phyloP scores from a whole-genome alignment of 305 asterid species.

The Striga hermonthica region DNA sequence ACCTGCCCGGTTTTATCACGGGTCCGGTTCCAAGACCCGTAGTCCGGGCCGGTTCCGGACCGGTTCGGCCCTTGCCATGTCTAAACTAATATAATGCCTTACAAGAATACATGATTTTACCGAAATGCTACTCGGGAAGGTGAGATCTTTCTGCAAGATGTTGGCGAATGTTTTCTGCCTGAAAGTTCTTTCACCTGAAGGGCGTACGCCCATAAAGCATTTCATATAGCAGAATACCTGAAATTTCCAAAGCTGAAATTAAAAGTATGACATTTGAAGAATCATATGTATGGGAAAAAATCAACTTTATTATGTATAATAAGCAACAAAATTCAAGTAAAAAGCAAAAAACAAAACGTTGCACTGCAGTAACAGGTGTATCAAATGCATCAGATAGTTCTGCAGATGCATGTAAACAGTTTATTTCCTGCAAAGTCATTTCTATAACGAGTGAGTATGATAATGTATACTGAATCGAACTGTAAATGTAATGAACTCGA shows the following conservation, averaged over 20 bases:
- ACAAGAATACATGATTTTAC: constrained; percentile 36
- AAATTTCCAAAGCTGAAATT: too few relatives aligned
- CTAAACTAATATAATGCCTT: background rate
- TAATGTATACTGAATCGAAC: constrained; percentile 19
- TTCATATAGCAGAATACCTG: constrained; percentile 90
- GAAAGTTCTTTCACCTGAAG: constrained; percentile 94
- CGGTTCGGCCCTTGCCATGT: too few relatives aligned
- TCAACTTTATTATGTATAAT: too few relatives aligned
- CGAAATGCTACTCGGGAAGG: constrained; percentile 98
- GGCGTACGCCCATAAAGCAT: constrained; percentile 98
- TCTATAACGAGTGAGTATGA: constrained; percentile 17
- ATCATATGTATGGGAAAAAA: too few relatives aligned
- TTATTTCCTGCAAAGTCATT: constrained; percentile 63
- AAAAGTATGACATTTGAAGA: constrained; percentile 17
- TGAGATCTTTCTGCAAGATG: constrained; percentile 90
- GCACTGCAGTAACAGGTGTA: too few relatives aligned
- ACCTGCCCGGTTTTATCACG: too few relatives aligned
- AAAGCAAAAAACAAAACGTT: too few relatives aligned
- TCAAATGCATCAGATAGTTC: too few relatives aligned
- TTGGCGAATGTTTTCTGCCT: constrained; percentile 96
- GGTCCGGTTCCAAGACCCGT: too few relatives aligned
- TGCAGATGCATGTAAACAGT: background rate
- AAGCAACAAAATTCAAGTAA: too few relatives aligned
- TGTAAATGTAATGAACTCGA: background rate
- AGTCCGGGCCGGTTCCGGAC: too few relatives aligned